Evolutionary conservation across 768 basidiomycete species (phyloP), one percentile per base, ranked within the genome.

Genomic region (Harrya chromipes): DNA sequence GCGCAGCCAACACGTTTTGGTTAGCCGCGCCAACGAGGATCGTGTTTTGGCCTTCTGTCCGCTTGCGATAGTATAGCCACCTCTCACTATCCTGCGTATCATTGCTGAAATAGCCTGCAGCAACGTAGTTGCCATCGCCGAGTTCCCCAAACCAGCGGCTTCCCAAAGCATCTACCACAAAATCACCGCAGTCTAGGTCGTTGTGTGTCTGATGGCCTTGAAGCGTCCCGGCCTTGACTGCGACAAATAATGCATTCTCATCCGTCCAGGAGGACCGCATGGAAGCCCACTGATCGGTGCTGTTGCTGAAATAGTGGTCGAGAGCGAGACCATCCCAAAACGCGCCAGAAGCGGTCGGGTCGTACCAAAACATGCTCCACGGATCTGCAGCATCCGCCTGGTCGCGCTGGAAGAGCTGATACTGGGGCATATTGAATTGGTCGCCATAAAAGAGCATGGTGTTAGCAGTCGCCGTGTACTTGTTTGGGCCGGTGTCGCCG

Each of bases 1-100:
- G 87, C 4, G 79, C 74, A 17, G 80, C 81, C 16, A 72, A 65
- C 40, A 97, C 90, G 52, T 84, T 78, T 71, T 99, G 97, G 72
- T 98, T 97, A 27, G 70, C 64, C 53, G 74, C 72, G 58, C 78
- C 78, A 56, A 97, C 77, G 46, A 94, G 62, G 54, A 99, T 76
- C 6, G 93, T 94, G 74, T 98, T 99, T 74, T 99, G 97, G 3
- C 97, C 97, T 70, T 95, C 92, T 4, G 95, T 97, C 72, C 85
- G 83, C 77, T 94, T 98, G 65, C 94, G 81, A 77, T 97, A 99
- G 73, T 97, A 98, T 54, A 80, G 60, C 94, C 94, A 98, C 47
- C 95, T 79, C 20, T 72, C 65, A 40, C 83, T 78, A 51, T 74
- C 70, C 66, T 95, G 92, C 0, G 68, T 64, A 56, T 90, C 91